Base-by-base conservation (phyloP, 352 stramenopile species). In the Phytophthora tubulina region DNA sequence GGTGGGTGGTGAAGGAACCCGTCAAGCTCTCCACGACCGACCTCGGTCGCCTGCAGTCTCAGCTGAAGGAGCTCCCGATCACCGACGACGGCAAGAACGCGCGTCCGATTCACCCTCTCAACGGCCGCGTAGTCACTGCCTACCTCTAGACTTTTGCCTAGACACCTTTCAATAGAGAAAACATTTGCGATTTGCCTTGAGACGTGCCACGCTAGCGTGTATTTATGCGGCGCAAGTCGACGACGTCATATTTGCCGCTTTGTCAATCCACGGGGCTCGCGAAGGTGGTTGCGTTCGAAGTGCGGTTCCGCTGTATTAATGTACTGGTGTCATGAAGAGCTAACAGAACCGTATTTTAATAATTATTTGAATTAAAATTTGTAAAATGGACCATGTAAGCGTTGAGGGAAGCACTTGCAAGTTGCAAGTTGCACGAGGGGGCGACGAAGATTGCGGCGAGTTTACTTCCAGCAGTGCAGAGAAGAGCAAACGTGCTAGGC, bases 51-150 rank as follows among this genome's bases (percentile, higher is more conserved):
- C 56, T 77, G 45, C 63, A 78, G 64, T 61, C 57, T 6, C 67
- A 74, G n/a, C 56, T 76, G 21, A 67, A 71, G 44, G 48, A 71
- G 32, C 32, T 77, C 15, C 62, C 51, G 14, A 63, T 72, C 31
- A 75, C 72, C 5, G 68, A 80, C 48, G 51, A 71, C 41, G 72
- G 72, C 56, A 71, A 77, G 46, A 77, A 76, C 52, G 63, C 57
- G 3, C 68, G 72, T n/a, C 68, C 72, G 30, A 63, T 77, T 14
- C 68, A 77, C 11, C 51, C 62, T 15, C 68, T 79, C 17, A 79
- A 76, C 6, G 68, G 57, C 17, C 72, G 72, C 32, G 42, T 75
- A 14, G 71, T 80, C 31, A 67, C 62, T 4, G 60, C 51, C 15
- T 80, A 73, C 52, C 31, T 73, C 21, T 75, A 70, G 35, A 58